Conservation (phyloP, 2,329 filamentous ascomycete genomes). For the Paecilomyces fulvus region DNA sequence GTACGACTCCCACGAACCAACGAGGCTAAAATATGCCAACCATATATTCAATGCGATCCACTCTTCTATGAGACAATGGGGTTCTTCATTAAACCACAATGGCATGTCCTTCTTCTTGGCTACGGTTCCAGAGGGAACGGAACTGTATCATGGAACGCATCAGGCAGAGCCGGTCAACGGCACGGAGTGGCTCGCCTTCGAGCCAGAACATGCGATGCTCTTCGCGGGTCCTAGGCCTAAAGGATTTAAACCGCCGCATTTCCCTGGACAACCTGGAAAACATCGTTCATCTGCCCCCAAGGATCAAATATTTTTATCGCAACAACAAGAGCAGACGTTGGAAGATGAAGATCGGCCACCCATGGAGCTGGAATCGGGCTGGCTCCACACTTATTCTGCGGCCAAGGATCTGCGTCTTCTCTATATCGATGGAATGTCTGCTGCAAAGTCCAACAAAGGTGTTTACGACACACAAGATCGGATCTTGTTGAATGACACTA, state of each 20-base stretch:
- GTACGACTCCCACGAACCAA: background rate
- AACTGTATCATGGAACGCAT: constrained; percentile 58
- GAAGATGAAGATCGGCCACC: constrained; percentile 1
- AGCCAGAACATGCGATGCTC: constrained; percentile 61
- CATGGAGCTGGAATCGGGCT: constrained; percentile 35
- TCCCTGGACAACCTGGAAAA: background rate
- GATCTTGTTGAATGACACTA: constrained; percentile 42
- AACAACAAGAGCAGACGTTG: background rate
- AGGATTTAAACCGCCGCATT: background rate
- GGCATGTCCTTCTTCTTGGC: constrained; percentile 65
- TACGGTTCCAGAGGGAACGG: constrained; percentile 54
- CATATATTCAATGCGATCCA: constrained; percentile 67
- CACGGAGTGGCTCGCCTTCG: constrained; percentile 67
- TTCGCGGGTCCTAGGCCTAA: constrained; percentile 44
- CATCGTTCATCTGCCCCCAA: background rate
- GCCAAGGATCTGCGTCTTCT: constrained; percentile 51
- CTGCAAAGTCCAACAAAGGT: constrained; percentile 56
- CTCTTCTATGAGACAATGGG: constrained; percentile 66
- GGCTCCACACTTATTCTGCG: constrained; percentile 59
- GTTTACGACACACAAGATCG: constrained; percentile 61
- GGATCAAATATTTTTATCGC: background rate
- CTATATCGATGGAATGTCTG: constrained; percentile 63
- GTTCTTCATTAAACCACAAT: constrained; percentile 64
- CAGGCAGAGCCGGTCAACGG: constrained; percentile 40
- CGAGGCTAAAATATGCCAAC: constrained; percentile 42